A percentile compares a stretch with the other conserved stretches of the same genome.
Evolutionary conservation across 2,329 filamentous ascomycete genomes (phyloP).

Genomic region (Microcyclosporella mali): DNA sequence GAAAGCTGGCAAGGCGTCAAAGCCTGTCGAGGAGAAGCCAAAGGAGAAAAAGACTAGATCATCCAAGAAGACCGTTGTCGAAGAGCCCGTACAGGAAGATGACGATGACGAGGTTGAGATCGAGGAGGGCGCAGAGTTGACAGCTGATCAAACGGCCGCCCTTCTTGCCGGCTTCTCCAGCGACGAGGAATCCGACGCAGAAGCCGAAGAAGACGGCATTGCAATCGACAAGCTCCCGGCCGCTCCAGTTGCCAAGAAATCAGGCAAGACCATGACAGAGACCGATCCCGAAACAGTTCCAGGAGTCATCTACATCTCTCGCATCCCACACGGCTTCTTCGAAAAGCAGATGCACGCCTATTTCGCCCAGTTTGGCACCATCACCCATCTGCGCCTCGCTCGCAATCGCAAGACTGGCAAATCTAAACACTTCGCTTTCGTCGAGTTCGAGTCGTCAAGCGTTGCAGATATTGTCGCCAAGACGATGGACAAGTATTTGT

Average conservation of each 20-base stretch:
- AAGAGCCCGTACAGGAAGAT: slow-evolving; percentile 12
- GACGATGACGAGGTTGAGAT: slow-evolving; percentile 14
- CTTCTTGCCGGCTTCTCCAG: slow-evolving; percentile 48
- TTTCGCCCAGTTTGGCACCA: slow-evolving; percentile 85
- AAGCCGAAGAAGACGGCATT: slow-evolving; percentile 34
- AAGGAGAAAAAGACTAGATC: slow-evolving; percentile 13
- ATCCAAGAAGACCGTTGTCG: slow-evolving; percentile 15
- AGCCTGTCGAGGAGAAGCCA: slow-evolving; percentile 4
- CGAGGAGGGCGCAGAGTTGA: slow-evolving; percentile 29
- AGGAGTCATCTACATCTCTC: slow-evolving; percentile 83
- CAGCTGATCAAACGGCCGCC: slow-evolving; percentile 46
- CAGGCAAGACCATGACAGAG: slow-evolving; percentile 42
- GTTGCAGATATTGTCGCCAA: slow-evolving; percentile 88
- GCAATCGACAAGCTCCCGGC: slow-evolving; percentile 33
- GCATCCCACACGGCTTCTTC: slow-evolving; percentile 93
- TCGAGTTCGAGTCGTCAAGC: slow-evolving; percentile 72
- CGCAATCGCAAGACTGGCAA: slow-evolving; percentile 87
- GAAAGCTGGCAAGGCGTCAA: slow-evolving; percentile 5
- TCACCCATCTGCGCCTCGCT: slow-evolving; percentile 72
- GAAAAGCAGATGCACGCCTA: slow-evolving; percentile 92
- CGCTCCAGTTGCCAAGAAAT: slow-evolving; percentile 34
- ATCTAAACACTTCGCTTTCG: slow-evolving; percentile 90
- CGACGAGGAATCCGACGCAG: slow-evolving; percentile 34
- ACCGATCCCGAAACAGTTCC: slow-evolving; percentile 51
- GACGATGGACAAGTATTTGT: slow-evolving; percentile 96